Conservation (phyloP, 1,284 basidiomycete genomes). For the Prillingera fragicola region DNA sequence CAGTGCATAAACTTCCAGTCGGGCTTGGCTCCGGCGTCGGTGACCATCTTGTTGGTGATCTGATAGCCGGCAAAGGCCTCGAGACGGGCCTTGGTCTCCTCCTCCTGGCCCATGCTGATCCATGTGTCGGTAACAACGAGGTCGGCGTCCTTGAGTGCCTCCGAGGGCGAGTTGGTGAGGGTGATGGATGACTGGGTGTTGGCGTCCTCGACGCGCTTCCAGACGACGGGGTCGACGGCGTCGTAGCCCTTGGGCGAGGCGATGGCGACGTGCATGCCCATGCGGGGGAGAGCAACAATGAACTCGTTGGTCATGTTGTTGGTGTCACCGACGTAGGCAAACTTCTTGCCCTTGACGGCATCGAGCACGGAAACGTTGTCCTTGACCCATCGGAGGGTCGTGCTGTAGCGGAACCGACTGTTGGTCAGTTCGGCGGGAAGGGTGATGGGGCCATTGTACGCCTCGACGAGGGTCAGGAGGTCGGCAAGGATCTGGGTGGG, state of each 20-base stretch:
- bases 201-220: slow-evolving; percentile 60
- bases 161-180: slow-evolving; percentile 57
- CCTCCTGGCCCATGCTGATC: slow-evolving; percentile 99
- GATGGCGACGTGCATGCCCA: slow-evolving; percentile 80
- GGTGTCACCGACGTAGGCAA: slow-evolving; percentile 91
- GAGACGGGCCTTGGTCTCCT: slow-evolving; percentile 81
- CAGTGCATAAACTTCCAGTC: slow-evolving; percentile 97
- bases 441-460: slow-evolving; percentile 28
- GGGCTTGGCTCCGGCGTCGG: slow-evolving; percentile 70
- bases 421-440: background rate
- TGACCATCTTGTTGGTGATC: slow-evolving; percentile 79
- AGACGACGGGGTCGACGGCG: slow-evolving; percentile 68
- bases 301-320: slow-evolving; percentile 97
- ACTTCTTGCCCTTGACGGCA: slow-evolving; percentile 56
- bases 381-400: slow-evolving; percentile 2
- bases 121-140: slow-evolving; percentile 95
- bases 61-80: slow-evolving; percentile 89
- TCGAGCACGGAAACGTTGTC: slow-evolving; percentile 25
- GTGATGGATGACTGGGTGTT: slow-evolving; percentile 34
- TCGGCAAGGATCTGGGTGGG: slow-evolving; percentile 95
- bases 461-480: slow-evolving; percentile 79
- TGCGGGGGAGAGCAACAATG: slow-evolving; percentile 85
- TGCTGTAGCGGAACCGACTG: background rate
- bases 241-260: slow-evolving; percentile 66
- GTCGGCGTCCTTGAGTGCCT: slow-evolving; percentile 84